Base-by-base conservation (phyloP, 2,329 filamentous ascomycete genomes). In the Fusarium luffae region DNA sequence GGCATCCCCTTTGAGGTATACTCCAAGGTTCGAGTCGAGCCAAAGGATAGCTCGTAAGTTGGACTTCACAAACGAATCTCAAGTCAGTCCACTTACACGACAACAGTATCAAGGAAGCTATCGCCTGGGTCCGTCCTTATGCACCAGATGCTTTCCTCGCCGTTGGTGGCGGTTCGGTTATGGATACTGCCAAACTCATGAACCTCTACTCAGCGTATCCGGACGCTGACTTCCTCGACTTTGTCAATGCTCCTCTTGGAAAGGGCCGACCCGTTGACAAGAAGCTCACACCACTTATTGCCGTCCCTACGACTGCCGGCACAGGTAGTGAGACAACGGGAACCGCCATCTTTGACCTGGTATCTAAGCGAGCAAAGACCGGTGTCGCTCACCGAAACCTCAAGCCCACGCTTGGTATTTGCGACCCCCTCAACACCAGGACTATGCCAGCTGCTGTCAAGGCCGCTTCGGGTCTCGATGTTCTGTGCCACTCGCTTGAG, bases 121-220 rank as follows among this genome's bases (percentile, higher is more conserved):
- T 99, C 77, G 91, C 86, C 1, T 97, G 94, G 82, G 90, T 90
- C 19, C 95, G 94, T 73, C 89, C 91, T 1, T 93, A 93, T 78
- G 81, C 86, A 28, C 92, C 94, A 0, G 96, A 98, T 80, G 93
- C 93, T 4, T 98, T 97, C 79, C 86, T 99, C 18, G 96, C 96
- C 23, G 96, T 99, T 18, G 96, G 92, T 28, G 87, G 80, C 73
- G 96, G 96, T 40, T 97, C 93, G 41, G 96, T 98, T 71, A 99
- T 99, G 72, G 96, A 99, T 81, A 99, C 96, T 1, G 95, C 96
- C 57, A 99, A 99, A 82, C 86, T 99, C 59, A 98, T 99, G 94
- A 99, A 99, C 77, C 86, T 99, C 1, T 98, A 98, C 82, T 92
- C 91, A 1, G 90, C 89, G 68, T 98, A 94, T 77, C 94, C 94